Percentiles rank a stretch among this genome's conserved stretches.
These are phyloP conservation scores for Torulaspora maleeae DNA, from an alignment of 805 yeast genomes.

Conservation along the genomic window DNA sequence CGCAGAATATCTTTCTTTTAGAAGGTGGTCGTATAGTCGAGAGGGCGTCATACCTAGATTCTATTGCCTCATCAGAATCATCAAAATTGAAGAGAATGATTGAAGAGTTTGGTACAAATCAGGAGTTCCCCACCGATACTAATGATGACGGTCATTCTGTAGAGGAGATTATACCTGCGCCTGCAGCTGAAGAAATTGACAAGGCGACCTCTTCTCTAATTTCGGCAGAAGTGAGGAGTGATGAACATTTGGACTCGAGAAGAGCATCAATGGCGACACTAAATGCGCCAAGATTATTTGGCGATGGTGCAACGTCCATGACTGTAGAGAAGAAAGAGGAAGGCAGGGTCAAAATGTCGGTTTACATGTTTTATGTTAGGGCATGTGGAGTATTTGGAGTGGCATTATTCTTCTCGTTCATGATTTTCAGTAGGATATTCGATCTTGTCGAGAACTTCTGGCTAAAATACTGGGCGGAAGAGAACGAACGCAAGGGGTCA, in stretches of 20 bases:
- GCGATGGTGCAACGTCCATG: conserved; percentile 42
- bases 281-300: conserved; percentile 34
- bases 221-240: conserved; percentile 5
- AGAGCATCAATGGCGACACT: conserved; percentile 65
- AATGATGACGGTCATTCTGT: conserved; percentile 2
- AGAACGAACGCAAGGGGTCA: conserved; percentile 38
- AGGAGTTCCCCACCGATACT: conserved; percentile 17
- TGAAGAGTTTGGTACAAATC: conserved; percentile 29
- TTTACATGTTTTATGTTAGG: conserved; percentile 50
- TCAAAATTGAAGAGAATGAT: conserved; percentile 35
- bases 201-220: conserved; percentile 1
- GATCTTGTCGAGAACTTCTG: conserved; percentile 50
- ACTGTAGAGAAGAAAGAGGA: conserved; percentile 50
- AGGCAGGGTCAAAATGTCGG: conserved; percentile 54
- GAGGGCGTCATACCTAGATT: conserved; percentile 48
- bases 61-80: conserved; percentile 35
- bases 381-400: conserved; percentile 56
- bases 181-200: conserved; percentile 1
- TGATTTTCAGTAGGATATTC: conserved; percentile 38
- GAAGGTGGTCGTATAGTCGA: conserved; percentile 54
- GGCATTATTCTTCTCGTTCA: conserved; percentile 36
- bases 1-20: conserved; percentile 58
- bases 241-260: conserved; percentile 33
- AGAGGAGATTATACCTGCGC: neutral
- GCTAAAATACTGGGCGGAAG: conserved; percentile 68